Evolutionary conservation across 768 basidiomycete genomes (phyloP).

Genomic region (Leccinum variicolor): DNA sequence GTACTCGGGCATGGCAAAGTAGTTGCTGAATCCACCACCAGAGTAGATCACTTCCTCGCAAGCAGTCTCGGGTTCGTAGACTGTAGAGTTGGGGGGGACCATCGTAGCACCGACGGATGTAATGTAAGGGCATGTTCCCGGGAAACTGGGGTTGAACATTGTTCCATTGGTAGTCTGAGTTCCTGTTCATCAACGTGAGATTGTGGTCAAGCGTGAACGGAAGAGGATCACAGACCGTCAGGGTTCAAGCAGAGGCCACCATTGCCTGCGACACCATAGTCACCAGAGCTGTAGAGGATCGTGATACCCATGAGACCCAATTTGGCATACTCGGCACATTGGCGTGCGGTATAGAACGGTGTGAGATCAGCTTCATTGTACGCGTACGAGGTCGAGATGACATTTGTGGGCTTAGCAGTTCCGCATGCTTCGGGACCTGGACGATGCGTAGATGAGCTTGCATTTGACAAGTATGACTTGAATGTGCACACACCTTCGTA

Average conservation of each 20-base stretch:
- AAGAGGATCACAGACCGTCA: conserved; percentile 15
- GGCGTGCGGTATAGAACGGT: conserved; percentile 36
- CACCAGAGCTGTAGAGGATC: conserved; percentile 43
- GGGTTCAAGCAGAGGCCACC: conserved; percentile 30
- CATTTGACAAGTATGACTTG: not conserved
- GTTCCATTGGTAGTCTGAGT: conserved; percentile 20
- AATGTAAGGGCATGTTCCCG: conserved; percentile 43
- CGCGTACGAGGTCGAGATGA: conserved; percentile 41
- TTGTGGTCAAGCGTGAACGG: not conserved
- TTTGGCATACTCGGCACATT: conserved; percentile 47
- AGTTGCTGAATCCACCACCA: conserved; percentile 38
- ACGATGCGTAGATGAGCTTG: not conserved
- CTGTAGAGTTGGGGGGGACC: conserved; percentile 33
- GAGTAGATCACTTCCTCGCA: conserved; percentile 29
- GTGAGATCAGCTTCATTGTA: conserved; percentile 36
- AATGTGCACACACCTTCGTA: conserved; percentile 13
- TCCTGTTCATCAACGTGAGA: conserved; percentile 17
- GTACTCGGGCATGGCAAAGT: conserved; percentile 41
- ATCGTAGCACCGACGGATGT: conserved; percentile 49
- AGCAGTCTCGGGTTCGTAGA: conserved; percentile 26
- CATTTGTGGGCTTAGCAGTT: conserved; percentile 30
- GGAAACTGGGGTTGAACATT: conserved; percentile 42
- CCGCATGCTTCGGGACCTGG: conserved; percentile 37
- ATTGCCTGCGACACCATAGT: conserved; percentile 41
- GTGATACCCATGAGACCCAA: conserved; percentile 41